Evolutionary conservation across 2,329 filamentous ascomycete genomes (phyloP).

Genomic region (Pseudocercospora fuligena): DNA sequence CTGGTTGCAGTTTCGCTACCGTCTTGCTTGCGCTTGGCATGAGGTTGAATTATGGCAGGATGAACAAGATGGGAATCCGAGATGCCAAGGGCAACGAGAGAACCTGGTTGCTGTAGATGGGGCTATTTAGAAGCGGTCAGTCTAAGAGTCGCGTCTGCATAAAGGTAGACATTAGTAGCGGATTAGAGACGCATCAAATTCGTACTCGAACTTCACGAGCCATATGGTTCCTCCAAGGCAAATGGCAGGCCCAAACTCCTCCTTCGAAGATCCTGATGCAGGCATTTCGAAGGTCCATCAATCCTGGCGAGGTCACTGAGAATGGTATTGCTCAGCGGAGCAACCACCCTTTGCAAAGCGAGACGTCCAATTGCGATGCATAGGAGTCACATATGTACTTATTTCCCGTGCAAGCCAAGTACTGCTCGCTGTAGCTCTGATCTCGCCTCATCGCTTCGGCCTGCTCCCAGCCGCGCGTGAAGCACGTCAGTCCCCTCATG

Average conservation of each 20-base stretch:
- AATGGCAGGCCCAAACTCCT: too few species aligned
- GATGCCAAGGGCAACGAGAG: conserved; percentile 35
- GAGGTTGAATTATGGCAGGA: conserved; percentile 38
- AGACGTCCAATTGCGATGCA: too few species aligned
- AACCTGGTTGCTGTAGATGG: conserved; percentile 31
- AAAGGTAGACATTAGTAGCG: background rate
- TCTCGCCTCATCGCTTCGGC: background rate
- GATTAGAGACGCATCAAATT: background rate
- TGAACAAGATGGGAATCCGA: conserved; percentile 31
- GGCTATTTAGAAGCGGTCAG: background rate
- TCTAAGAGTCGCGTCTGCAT: background rate
- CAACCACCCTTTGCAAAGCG: too few species aligned
- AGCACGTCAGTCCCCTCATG: conserved; percentile 1
- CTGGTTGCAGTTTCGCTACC: conserved; percentile 44
- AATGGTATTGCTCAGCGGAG: too few species aligned
- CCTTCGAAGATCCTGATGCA: too few species aligned
- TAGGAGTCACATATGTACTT: background rate
- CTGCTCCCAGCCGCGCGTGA: background rate
- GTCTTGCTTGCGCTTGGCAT: conserved; percentile 34
- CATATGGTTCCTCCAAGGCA: too few species aligned
- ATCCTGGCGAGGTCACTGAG: too few species aligned
- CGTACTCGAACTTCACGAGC: background rate
- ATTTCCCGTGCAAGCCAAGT: too few species aligned
- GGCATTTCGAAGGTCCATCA: too few species aligned
- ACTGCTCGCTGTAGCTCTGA: background rate